Base-by-base conservation (phyloP, 2,329 filamentous ascomycete genomes). In the Myriosclerotinia scirpicola region DNA sequence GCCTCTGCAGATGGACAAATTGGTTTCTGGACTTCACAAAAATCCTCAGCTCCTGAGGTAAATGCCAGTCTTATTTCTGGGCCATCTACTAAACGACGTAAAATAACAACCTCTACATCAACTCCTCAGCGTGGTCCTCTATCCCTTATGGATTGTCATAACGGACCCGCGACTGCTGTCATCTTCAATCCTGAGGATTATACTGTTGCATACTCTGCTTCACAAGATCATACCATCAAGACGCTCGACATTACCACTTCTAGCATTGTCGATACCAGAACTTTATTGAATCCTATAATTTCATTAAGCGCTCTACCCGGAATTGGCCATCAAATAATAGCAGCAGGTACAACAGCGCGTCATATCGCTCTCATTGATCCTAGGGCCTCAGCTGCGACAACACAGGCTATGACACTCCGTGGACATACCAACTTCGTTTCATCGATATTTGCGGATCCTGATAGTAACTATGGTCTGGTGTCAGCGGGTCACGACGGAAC, bases 361-460 rank as follows among this genome's bases (percentile, higher is more conserved):
- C 92, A 96, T 79, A 91, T 99, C 76, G 94, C 92, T 0, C 84
- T 99, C n/a, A 86, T 98, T 71, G 95, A 99, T 77, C 94, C 94
- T 4, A 87, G 95, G 64, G 89, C 87, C 40, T 90, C 88, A 4
- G 90, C 92, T 4, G 85, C 87, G 1, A 85, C 88, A 1, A 90
- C 94, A 34, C 87, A 90, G 14, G 91, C 92, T 52, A 91, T 97
- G 87, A 97, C 92, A n/a, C 85, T 97, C 26, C 86, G 92, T 44
- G 94, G 94, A 0, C 94, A 98, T 80, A 87, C 87, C 68, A 97
- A 97, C 80, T 85, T 85, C 80, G 82, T 89, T 22, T 80, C 82
- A 1, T 80, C 80, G 9, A 73, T 88, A 42, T 77, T 77, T 20
- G 76, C 81, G 12, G 81, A 80, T 50, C 87, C 85, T 70, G 65